Evolutionary conservation across 2,329 filamentous ascomycete genomes (phyloP).

Genomic region (Gaeumannomyces tritici): DNA sequence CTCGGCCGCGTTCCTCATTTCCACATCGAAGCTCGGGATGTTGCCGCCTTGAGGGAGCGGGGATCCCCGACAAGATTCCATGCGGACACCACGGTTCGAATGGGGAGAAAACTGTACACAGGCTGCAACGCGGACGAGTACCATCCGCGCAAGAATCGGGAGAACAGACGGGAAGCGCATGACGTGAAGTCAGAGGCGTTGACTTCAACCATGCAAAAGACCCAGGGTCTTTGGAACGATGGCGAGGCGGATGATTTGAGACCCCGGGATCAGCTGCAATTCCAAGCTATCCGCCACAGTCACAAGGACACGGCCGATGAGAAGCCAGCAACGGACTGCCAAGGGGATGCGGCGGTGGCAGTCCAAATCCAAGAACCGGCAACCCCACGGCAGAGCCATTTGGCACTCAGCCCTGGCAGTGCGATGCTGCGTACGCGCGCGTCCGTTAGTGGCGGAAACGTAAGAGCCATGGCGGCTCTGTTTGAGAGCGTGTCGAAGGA

Average conservation of each 20-base stretch:
- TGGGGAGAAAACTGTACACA: neutral
- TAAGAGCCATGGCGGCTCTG: constrained; percentile 41
- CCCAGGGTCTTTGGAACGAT: too few relatives aligned
- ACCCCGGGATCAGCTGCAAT: too few relatives aligned
- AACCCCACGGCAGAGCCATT: neutral
- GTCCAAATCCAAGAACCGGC: neutral
- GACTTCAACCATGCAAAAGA: too few relatives aligned
- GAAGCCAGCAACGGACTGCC: too few relatives aligned
- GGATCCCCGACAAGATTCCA: constrained; percentile 2
- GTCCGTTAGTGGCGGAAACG: constrained; percentile 12
- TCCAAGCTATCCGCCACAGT: too few relatives aligned
- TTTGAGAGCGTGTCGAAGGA: constrained; percentile 29
- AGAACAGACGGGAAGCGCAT: too few relatives aligned
- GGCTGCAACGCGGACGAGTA: too few relatives aligned
- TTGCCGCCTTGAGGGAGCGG: neutral
- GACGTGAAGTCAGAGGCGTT: too few relatives aligned
- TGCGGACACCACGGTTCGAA: neutral
- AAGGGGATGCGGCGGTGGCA: too few relatives aligned
- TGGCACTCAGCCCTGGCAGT: neutral
- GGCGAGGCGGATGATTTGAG: too few relatives aligned
- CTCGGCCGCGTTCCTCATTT: neutral
- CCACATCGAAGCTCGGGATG: neutral
- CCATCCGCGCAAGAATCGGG: too few relatives aligned
- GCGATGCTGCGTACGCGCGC: constrained; percentile 1
- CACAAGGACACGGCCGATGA: too few relatives aligned